These are phyloP conservation scores for Aechmea fasciata DNA, from an alignment of 176 grass and related monocot species.

Conservation along the genomic window DNA sequence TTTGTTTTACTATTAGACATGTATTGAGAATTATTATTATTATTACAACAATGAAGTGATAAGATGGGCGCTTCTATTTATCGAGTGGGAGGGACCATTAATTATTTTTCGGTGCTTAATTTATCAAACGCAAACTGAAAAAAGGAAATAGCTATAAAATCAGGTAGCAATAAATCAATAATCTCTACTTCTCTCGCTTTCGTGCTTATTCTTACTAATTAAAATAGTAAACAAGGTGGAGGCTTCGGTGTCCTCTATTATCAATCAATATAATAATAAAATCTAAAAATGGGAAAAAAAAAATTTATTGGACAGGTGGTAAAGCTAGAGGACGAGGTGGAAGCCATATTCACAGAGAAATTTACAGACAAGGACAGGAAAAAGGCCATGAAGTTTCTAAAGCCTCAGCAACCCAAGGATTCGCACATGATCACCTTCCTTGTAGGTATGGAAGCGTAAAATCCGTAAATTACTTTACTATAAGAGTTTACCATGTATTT, in stretches of 20 bases:
- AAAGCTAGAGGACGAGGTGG: slow-evolving; percentile 77
- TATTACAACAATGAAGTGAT: background rate
- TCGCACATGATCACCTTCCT: slow-evolving; percentile 89
- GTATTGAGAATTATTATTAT: background rate
- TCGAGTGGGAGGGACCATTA: no score
- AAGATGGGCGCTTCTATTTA: no score
- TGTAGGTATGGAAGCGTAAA: slow-evolving; percentile 26
- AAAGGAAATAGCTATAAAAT: no score
- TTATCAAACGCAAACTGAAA: no score
- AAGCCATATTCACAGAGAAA: slow-evolving; percentile 61
- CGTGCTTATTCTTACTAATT: background rate
- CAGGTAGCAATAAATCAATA: no score
- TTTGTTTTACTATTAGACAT: no score
- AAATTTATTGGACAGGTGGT: slow-evolving; percentile 47
- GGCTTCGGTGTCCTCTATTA: background rate
- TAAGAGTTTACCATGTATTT: no score
- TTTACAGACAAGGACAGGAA: slow-evolving; percentile 63
- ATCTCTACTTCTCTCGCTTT: background rate
- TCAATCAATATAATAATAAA: background rate
- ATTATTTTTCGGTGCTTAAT: no score
- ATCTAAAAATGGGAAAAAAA: background rate
- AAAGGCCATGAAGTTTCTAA: slow-evolving; percentile 84
- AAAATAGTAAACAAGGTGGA: slow-evolving; percentile 1
- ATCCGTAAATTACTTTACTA: no score
- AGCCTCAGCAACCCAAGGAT: slow-evolving; percentile 51